Evolutionary conservation across 805 yeast species (phyloP).

Genomic region (Ogataea naganishii): DNA sequence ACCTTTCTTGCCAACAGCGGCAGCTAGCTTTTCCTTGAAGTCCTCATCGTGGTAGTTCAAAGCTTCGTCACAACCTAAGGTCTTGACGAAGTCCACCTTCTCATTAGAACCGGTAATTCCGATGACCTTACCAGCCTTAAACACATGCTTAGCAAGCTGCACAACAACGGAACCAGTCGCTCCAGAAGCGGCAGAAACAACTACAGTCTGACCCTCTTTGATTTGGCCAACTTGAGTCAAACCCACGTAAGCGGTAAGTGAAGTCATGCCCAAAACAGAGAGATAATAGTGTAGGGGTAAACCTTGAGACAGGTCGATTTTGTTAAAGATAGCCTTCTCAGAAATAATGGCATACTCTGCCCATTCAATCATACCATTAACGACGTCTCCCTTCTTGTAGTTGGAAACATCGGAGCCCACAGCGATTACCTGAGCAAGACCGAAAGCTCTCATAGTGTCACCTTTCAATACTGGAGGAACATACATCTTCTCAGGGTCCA

Average conservation of each 20-base stretch:
- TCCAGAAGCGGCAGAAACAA: conserved; percentile 62
- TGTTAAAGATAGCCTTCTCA: conserved; percentile 19
- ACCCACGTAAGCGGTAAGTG: conserved; percentile 55
- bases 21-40: conserved; percentile 26
- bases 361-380: conserved; percentile 37
- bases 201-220: conserved; percentile 33
- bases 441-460: conserved; percentile 35
- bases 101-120: conserved; percentile 56
- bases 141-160: conserved; percentile 45
- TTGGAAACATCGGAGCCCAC: conserved; percentile 28
- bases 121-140: conserved; percentile 46
- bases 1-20: conserved; percentile 37
- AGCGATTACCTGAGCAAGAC: conserved; percentile 40
- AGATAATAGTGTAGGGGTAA: conserved; percentile 35
- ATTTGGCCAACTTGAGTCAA: conserved; percentile 41
- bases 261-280: conserved; percentile 46
- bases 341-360: conserved; percentile 32
- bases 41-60: conserved; percentile 43
- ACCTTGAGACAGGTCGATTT: conserved; percentile 19
- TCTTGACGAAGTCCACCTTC: conserved; percentile 44
- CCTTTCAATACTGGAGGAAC: conserved; percentile 31
- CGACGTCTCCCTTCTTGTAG: conserved; percentile 34
- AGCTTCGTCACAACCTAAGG: conserved; percentile 43
- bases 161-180: conserved; percentile 60
- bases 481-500: conserved; percentile 23